Conservation (phyloP, 2,329 filamentous ascomycete genomes). For the Neofusicoccum sp. region DNA sequence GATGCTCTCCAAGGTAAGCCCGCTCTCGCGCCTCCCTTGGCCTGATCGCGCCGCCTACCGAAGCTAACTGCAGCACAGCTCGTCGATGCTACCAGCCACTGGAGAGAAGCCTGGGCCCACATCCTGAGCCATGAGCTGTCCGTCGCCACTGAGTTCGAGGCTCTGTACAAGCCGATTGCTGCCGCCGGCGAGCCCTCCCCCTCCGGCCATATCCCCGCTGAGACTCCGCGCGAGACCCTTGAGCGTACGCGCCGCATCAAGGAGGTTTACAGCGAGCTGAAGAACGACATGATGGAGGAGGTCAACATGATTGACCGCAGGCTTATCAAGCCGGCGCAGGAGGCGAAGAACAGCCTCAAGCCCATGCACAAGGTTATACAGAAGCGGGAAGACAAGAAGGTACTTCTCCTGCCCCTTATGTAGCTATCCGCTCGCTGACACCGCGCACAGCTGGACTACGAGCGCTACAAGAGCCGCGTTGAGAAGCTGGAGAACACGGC, state of each 20-base stretch:
- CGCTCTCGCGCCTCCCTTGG: slow-evolving; percentile 10
- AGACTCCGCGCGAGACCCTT: slow-evolving; percentile 66
- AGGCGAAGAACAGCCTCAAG: slow-evolving; percentile 69
- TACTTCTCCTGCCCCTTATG: slow-evolving; percentile 28
- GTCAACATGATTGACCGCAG: slow-evolving; percentile 69
- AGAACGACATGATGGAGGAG: slow-evolving; percentile 71
- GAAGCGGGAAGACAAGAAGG: slow-evolving; percentile 79
- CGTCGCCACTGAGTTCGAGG: slow-evolving; percentile 68
- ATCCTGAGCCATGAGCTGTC: slow-evolving; percentile 71
- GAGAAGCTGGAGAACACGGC: slow-evolving; percentile 71
- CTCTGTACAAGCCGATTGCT: slow-evolving; percentile 75
- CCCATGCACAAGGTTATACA: slow-evolving; percentile 82
- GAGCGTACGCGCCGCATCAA: slow-evolving; percentile 66
- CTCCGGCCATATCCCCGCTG: slow-evolving; percentile 56
- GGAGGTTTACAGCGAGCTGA: slow-evolving; percentile 70
- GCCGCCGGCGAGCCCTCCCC: slow-evolving; percentile 58
- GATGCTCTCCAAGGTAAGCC: slow-evolving; percentile 67
- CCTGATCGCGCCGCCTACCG: background rate
- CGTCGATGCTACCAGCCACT: slow-evolving; percentile 73
- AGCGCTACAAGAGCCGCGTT: slow-evolving; percentile 72
- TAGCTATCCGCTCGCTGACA: slow-evolving; percentile 25
- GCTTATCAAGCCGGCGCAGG: slow-evolving; percentile 69
- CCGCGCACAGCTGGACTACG: slow-evolving; percentile 67
- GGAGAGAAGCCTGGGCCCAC: slow-evolving; percentile 77
- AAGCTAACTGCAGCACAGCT: slow-evolving; percentile 54